Conservation (phyloP, 192 early-diverging fungal species). For the Pilaira anomala region DNA sequence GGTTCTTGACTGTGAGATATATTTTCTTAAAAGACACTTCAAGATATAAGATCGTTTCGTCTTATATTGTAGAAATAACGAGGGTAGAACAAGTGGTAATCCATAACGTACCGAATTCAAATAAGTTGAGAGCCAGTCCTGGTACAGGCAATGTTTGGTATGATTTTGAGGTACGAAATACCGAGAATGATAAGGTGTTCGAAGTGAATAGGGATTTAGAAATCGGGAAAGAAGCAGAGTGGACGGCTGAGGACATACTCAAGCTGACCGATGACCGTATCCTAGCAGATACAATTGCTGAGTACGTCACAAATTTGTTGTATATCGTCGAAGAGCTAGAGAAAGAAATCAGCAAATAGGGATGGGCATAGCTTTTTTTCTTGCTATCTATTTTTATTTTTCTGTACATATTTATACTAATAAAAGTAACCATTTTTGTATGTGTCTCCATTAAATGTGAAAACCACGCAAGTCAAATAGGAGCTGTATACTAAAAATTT, state of each 20-base stretch:
- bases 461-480: too few species aligned
- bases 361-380: too few species aligned
- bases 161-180: slow-evolving; percentile 25
- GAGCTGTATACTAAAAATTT: too few species aligned
- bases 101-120: neutral
- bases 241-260: slow-evolving; percentile 33
- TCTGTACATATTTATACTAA: too few species aligned
- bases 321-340: too few species aligned
- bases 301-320: too few species aligned
- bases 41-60: slow-evolving; percentile 24
- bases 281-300: too few species aligned
- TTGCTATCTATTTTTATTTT: too few species aligned
- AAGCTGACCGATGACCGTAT: too few species aligned
- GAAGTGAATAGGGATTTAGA: slow-evolving; percentile 24
- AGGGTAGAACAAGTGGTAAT: slow-evolving; percentile 7
- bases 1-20: slow-evolving; percentile 26
- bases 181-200: slow-evolving; percentile 4
- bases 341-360: too few species aligned
- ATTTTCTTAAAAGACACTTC: slow-evolving; percentile 18
- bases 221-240: slow-evolving; percentile 15
- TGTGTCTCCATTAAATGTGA: too few species aligned
- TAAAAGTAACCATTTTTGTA: too few species aligned
- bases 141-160: slow-evolving; percentile 22
- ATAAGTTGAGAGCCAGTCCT: neutral
- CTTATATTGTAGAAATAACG: slow-evolving; percentile 29